Base-by-base conservation (phyloP, 202 grass and related monocot species). In the Bolboschoenoplectus hybrid region DNA sequence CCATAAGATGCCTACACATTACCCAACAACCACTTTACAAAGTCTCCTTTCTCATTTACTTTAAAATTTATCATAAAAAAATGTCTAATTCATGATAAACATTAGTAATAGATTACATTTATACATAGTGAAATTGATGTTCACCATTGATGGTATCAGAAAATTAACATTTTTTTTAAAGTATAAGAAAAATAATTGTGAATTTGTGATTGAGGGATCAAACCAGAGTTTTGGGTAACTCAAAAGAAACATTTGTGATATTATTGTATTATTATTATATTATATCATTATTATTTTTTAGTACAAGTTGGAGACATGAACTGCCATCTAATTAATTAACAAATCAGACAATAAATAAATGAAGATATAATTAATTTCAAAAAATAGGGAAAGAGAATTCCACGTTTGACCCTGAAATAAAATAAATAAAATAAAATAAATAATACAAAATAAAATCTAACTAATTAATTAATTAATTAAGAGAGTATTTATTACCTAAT, bases 301-400 rank as follows among this genome's bases (percentile, higher is more conserved):
- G 71, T 74, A 51, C 69, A 74, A 52, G 20, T 52, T 50, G 26
- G 73, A 76, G 73, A 76, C 34, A 78, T 0, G 74, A 78, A 55
- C 74, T 78, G 12, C 34, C 71, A 57, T 49, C 13, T 78, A 65
- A 66, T 43, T 44, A 12, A 67, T 39, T 39, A 69, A 68, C 12
- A 17, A 77, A 77, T 38, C 34, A 75, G 52, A 56, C 32, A 56
- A 7, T 14, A 56, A 57, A 17, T 26, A 4, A 56, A 39, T 9
- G 13, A 78, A 36, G 32, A 1, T 1, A 38, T 2, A 56, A 57
- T 56, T 38, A 78, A 78, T 39, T 50, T 74, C n/a, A 32, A 10
- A 38, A 10, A 38, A 74, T 2, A 14, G 71, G 45, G 4, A 74
- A 74, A 44, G 20, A 51, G n/a, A 74, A 51, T 51, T 49, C n/a